These are phyloP conservation scores for Collybia mongolica DNA, from an alignment of 768 basidiomycete genomes.

Conservation along the genomic window DNA sequence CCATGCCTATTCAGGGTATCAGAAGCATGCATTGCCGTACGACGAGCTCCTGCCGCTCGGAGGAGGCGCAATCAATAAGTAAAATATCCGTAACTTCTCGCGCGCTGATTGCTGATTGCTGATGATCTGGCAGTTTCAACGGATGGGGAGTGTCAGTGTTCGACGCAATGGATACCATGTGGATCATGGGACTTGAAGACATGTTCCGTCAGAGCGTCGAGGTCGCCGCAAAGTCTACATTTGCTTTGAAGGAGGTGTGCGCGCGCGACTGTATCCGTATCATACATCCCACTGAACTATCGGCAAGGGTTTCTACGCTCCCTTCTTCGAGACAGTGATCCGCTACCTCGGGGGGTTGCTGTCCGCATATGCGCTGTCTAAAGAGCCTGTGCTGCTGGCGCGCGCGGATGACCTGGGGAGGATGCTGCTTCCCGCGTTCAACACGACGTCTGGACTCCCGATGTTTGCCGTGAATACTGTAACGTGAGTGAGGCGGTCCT, in stretches of 20 bases:
- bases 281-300: conserved; percentile 6
- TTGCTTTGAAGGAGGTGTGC: conserved; percentile 36
- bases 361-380: conserved; percentile 75
- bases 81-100: conserved; percentile 16
- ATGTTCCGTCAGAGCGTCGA: conserved; percentile 63
- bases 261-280: background rate
- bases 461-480: conserved; percentile 63
- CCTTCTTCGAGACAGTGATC: conserved; percentile 81
- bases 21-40: conserved; percentile 44
- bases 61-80: conserved; percentile 55
- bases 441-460: conserved; percentile 69
- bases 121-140: conserved; percentile 50
- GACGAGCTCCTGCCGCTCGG: conserved; percentile 60
- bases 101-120: background rate
- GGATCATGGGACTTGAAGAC: conserved; percentile 71
- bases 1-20: conserved; percentile 60
- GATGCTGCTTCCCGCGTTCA: conserved; percentile 69
- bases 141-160: conserved; percentile 74
- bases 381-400: conserved; percentile 56
- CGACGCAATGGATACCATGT: conserved; percentile 82
- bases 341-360: conserved; percentile 83
- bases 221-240: conserved; percentile 45
- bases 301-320: conserved; percentile 30
- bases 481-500: conserved; percentile 33
- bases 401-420: conserved; percentile 74